Evolutionary conservation across 768 basidiomycete species (phyloP).

Genomic region (Leccinum subgranulosum): DNA sequence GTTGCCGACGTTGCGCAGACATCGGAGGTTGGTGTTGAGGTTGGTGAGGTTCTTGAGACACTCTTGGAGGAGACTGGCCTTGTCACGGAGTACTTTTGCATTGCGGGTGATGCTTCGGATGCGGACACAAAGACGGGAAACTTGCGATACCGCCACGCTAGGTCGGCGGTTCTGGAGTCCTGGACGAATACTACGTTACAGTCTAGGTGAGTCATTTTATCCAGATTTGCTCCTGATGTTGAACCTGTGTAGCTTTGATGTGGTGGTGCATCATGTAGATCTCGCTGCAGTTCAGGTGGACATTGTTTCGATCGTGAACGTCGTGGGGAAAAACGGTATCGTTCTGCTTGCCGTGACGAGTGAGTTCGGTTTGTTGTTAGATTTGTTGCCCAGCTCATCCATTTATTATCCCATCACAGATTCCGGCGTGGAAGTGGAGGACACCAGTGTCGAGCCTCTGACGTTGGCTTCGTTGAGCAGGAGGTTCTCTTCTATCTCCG

Average conservation of each 20-base stretch:
- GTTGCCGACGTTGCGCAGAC: constrained; percentile 24
- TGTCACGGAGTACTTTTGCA: constrained; percentile 17
- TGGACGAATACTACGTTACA: constrained; percentile 11
- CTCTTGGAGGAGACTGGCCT: constrained; percentile 17
- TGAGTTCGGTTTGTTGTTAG: background rate
- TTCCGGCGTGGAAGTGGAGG: background rate
- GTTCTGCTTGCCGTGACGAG: constrained; percentile 23
- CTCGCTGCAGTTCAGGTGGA: constrained; percentile 21
- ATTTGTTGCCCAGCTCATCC: no score
- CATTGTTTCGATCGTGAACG: constrained; percentile 20
- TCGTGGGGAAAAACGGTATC: constrained; percentile 21
- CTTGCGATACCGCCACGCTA: constrained; percentile 10
- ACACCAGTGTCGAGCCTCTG: background rate
- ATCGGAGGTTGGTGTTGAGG: constrained; percentile 12
- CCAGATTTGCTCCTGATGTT: background rate
- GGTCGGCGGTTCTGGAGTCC: constrained; percentile 19
- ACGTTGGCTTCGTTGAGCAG: background rate
- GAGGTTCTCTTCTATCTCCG: background rate
- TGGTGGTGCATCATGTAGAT: constrained; percentile 21
- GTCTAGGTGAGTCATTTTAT: constrained; percentile 7
- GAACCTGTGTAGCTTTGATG: constrained; percentile 11
- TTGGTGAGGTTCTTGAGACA: constrained; percentile 15
- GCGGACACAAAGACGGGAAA: constrained; percentile 23
- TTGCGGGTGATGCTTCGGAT: constrained; percentile 15
- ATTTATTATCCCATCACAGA: background rate